These are phyloP conservation scores for Fusarium neocosmosporiellum DNA, from an alignment of 2,329 filamentous ascomycete genomes.

Conservation along the genomic window DNA sequence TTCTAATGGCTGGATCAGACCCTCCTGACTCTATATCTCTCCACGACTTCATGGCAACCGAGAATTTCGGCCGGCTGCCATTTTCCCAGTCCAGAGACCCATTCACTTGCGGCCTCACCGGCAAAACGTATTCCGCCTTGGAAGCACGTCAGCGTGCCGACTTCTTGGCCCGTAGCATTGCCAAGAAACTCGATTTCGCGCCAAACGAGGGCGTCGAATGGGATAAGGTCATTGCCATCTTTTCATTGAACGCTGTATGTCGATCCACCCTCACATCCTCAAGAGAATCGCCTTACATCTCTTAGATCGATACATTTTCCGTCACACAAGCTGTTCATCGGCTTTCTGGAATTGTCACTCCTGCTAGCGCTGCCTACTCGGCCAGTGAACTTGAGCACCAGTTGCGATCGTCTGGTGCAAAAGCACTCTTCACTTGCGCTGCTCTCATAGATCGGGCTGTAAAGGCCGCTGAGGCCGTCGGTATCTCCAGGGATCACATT, in stretches of 20 bases:
- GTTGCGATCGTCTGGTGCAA: constrained; percentile 73
- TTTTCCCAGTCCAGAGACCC: constrained; percentile 73
- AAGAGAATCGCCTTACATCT: background rate
- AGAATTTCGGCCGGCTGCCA: constrained; percentile 56
- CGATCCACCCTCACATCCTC: constrained; percentile 30
- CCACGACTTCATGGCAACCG: constrained; percentile 79
- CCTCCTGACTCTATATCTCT: constrained; percentile 78
- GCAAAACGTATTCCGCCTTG: constrained; percentile 70
- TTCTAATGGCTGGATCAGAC: background rate
- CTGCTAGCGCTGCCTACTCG: constrained; percentile 80
- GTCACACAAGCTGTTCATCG: constrained; percentile 79
- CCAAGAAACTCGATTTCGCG: constrained; percentile 75
- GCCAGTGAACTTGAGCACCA: constrained; percentile 77
- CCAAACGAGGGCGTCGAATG: constrained; percentile 78
- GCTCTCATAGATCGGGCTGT: constrained; percentile 72
- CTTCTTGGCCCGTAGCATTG: constrained; percentile 73
- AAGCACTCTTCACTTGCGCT: constrained; percentile 76
- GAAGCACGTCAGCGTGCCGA: constrained; percentile 75
- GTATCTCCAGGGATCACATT: constrained; percentile 71
- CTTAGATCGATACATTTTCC: constrained; percentile 77
- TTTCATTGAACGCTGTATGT: constrained; percentile 78
- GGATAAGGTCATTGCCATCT: constrained; percentile 82
- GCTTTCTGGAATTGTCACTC: constrained; percentile 76
- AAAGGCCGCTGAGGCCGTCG: constrained; percentile 70
- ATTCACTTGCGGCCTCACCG: constrained; percentile 80